phyloP scores from a whole-genome alignment of 192 early-diverging fungal genomes.

The Backusella tuberculispora region DNA sequence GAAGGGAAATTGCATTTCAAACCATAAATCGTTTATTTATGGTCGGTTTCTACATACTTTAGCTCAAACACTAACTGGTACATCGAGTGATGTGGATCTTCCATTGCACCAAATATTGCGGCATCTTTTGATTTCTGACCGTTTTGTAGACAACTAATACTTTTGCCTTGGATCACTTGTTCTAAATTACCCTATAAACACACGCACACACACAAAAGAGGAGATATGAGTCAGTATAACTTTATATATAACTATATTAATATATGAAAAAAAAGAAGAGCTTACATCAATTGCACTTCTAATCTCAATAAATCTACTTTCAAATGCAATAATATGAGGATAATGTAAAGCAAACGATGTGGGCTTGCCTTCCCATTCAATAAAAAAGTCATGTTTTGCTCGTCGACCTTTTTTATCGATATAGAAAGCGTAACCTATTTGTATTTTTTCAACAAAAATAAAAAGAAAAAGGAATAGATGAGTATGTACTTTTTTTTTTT shows the following conservation, averaged over 20 bases:
- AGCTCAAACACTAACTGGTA: conserved; percentile 38
- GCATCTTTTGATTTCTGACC: conserved; percentile 36
- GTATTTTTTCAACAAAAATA: background rate
- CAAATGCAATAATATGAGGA: conserved; percentile 91
- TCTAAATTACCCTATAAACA: conserved; percentile 51
- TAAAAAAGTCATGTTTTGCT: conserved; percentile 70
- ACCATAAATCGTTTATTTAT: conserved; percentile 8
- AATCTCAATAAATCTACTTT: conserved; percentile 89
- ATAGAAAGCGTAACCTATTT: conserved; percentile 87
- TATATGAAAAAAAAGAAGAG: background rate
- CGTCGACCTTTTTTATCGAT: conserved; percentile 85
- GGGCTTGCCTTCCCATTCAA: conserved; percentile 88
- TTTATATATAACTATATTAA: background rate
- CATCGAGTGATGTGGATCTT: conserved; percentile 4
- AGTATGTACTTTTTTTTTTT: background rate
- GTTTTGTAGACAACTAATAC: conserved; percentile 62
- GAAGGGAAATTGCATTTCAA: background rate
- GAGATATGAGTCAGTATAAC: background rate
- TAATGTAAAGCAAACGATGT: conserved; percentile 78
- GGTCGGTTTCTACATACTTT: conserved; percentile 7
- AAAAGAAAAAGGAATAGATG: too few relatives aligned
- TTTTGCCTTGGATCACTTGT: conserved; percentile 57
- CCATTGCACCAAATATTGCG: conserved; percentile 54
- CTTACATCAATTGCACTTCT: conserved; percentile 73
- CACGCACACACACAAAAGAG: background rate